phyloP scores from a whole-genome alignment of 345 rosid genomes.

The Brassica nigra region DNA sequence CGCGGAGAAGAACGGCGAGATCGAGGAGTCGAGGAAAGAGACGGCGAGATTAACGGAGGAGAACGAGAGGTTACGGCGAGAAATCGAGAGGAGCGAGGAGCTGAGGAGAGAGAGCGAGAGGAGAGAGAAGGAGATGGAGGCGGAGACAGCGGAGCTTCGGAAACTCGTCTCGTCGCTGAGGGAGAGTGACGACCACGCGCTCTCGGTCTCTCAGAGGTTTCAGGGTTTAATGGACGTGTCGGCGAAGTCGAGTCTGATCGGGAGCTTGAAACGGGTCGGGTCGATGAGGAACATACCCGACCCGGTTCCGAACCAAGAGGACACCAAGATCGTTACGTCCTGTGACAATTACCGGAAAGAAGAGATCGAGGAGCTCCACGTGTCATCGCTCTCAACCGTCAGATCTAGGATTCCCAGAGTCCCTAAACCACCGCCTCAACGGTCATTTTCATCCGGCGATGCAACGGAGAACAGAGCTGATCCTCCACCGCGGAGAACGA shows the following conservation, averaged over 20 bases:
- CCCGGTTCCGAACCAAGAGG: slow-evolving; percentile 20
- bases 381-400: slow-evolving; percentile 52
- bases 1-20: slow-evolving; percentile 43
- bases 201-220: slow-evolving; percentile 72
- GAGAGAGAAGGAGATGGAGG: slow-evolving; percentile 53
- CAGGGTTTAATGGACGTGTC: slow-evolving; percentile 64
- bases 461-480: slow-evolving; percentile 33
- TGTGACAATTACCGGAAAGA: slow-evolving; percentile 43
- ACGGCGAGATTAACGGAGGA: slow-evolving; percentile 52
- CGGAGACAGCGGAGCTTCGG: slow-evolving; percentile 55
- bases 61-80: slow-evolving; percentile 47
- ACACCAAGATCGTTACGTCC: background rate
- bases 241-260: slow-evolving; percentile 53
- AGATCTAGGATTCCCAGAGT: slow-evolving; percentile 81
- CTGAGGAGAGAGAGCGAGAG: slow-evolving; percentile 41
- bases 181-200: slow-evolving; percentile 51
- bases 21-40: slow-evolving; percentile 41
- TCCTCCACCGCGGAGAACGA: slow-evolving; percentile 27
- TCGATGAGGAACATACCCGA: slow-evolving; percentile 30
- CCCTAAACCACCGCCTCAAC: slow-evolving; percentile 92
- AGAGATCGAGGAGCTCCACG: slow-evolving; percentile 65
- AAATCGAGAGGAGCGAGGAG: slow-evolving; percentile 34
- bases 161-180: slow-evolving; percentile 39
- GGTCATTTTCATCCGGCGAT: slow-evolving; percentile 34
- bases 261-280: slow-evolving; percentile 53